Base-by-base conservation (phyloP, 2,329 filamentous ascomycete genomes). In the Elsinoe batatas region DNA sequence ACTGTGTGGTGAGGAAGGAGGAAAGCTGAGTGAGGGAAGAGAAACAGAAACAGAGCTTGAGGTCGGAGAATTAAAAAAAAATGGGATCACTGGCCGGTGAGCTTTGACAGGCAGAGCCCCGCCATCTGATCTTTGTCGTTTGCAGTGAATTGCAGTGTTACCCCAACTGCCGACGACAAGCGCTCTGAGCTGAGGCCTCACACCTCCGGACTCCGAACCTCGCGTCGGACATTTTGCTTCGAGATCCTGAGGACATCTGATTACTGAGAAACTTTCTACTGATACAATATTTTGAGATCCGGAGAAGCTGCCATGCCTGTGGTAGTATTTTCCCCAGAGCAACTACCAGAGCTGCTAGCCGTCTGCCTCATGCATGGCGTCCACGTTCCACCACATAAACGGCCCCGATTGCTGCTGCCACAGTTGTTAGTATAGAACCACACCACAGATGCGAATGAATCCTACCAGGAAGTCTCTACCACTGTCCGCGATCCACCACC, bases 401-500 rank as follows among this genome's bases (percentile, higher is more conserved):
- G 72, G 71, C 11, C 71, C 71, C 3, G 64, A 68, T 58, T 72
- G 71, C 56, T 54, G 49, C 44, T 36, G 37, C 17, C 10, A 33
- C 18, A 8, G 4, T 46, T 22, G 13, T 53, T 20, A 51, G 36
- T 43, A 38, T 10, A 12, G 22, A 20, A 12, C 15, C 38, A 56
- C n/a, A 8, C 17, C 11, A 38, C 35, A 17, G 10, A 22, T 10
- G 11, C 5, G 38, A 22, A 17, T n/a, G 5, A 58, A 58, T 53
- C 32, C 63, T 61, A 33, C 63, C 61, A 3, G 60, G 57, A 0
- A 61, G 60, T 6, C 64, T 63, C 1, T 63, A 61, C 40, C 40
- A 12, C 65, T 65, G n/a, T 58, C 63, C 3, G 71, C 70, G 36
- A 61, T 64, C 73, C 73, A 76, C 74, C 74, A 77, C 3, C 75